A percentile compares a stretch with the other conserved stretches of the same genome.
Evolutionary conservation across 179 eudicot genomes (phyloP).

Genomic region (Silene vulgaris): DNA sequence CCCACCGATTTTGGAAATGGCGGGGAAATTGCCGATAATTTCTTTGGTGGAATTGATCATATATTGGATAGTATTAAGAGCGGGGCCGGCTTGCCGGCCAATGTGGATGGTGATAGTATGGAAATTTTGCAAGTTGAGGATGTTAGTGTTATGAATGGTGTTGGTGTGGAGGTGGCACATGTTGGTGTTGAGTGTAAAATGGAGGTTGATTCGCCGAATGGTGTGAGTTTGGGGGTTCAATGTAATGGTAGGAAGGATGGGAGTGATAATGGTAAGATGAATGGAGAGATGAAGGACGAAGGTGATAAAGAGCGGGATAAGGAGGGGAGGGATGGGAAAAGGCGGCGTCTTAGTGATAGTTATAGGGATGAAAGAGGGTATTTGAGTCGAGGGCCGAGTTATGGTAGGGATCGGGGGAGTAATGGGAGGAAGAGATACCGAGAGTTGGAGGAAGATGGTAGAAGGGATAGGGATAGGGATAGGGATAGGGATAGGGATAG

Average conservation of each 20-base stretch:
- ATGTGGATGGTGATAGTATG: slow-evolving; percentile 10
- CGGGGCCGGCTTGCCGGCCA: slow-evolving; percentile 37
- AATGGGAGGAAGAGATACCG: slow-evolving; percentile 32
- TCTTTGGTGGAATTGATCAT: slow-evolving; percentile 65
- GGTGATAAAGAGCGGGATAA: slow-evolving; percentile 26
- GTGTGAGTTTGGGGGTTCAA: slow-evolving; percentile 16
- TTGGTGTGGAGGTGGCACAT: slow-evolving; percentile 12
- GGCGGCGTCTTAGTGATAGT: slow-evolving; percentile 30
- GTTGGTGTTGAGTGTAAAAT: slow-evolving; percentile 13
- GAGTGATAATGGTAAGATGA: slow-evolving; percentile 17
- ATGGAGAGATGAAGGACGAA: slow-evolving; percentile 13
- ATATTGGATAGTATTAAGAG: slow-evolving; percentile 61
- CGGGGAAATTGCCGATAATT: slow-evolving; percentile 31
- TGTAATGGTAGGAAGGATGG: slow-evolving; percentile 22
- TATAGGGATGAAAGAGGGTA: slow-evolving; percentile 37
- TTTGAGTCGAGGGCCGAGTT: slow-evolving; percentile 27
- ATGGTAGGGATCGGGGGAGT: slow-evolving; percentile 22
- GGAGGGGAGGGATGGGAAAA: slow-evolving; percentile 41
- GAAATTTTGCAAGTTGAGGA: slow-evolving; percentile 26
- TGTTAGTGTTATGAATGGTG: slow-evolving; percentile 7
- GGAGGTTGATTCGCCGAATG: slow-evolving; percentile 22
- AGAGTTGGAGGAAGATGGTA: slow-evolving; percentile 29
- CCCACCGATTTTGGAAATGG: slow-evolving; percentile 26
- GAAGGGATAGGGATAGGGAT: slow-evolving; percentile 34
- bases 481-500: slow-evolving; percentile 46